A percentile compares a stretch with the other conserved stretches of the same genome.
Evolutionary conservation across 805 yeast species (phyloP).

Genomic region (Yamadazyma nakazawae): DNA sequence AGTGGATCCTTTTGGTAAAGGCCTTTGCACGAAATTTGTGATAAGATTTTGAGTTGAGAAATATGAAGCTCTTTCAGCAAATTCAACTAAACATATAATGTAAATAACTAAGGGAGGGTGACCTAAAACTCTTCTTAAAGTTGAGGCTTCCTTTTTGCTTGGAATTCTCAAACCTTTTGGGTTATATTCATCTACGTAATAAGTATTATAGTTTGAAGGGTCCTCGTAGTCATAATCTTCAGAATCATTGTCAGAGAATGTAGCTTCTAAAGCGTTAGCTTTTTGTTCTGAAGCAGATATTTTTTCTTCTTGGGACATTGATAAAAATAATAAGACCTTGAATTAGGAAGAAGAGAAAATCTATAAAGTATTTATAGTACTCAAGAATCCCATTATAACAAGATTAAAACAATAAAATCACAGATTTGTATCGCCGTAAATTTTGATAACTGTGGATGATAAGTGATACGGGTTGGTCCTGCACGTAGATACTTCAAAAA

Average conservation of each 20-base stretch:
- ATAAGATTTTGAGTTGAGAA: slow-evolving; percentile 45
- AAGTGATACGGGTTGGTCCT: too few species aligned
- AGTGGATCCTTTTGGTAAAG: slow-evolving; percentile 47
- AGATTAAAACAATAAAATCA: too few species aligned
- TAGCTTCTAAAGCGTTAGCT: slow-evolving; percentile 6
- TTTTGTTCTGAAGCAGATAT: background rate
- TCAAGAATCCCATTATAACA: too few species aligned
- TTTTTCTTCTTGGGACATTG: too few species aligned
- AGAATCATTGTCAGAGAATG: slow-evolving; percentile 12
- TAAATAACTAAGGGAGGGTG: slow-evolving; percentile 47
- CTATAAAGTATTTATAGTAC: too few species aligned
- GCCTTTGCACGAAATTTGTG: slow-evolving; percentile 49
- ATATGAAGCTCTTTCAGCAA: slow-evolving; percentile 56
- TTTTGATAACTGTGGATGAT: too few species aligned
- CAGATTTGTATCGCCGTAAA: too few species aligned
- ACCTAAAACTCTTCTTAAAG: slow-evolving; percentile 40
- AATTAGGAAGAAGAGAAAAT: too few species aligned
- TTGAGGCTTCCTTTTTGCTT: slow-evolving; percentile 22
- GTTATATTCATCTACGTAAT: slow-evolving; percentile 30
- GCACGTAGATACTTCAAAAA: too few species aligned
- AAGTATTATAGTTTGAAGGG: slow-evolving; percentile 19
- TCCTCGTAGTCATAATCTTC: slow-evolving; percentile 22
- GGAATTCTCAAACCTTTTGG: slow-evolving; percentile 38
- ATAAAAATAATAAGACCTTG: too few species aligned
- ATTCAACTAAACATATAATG: slow-evolving; percentile 49